Evolutionary conservation across 805 yeast species (phyloP).

Genomic region (Kodamaea lidongshanica): DNA sequence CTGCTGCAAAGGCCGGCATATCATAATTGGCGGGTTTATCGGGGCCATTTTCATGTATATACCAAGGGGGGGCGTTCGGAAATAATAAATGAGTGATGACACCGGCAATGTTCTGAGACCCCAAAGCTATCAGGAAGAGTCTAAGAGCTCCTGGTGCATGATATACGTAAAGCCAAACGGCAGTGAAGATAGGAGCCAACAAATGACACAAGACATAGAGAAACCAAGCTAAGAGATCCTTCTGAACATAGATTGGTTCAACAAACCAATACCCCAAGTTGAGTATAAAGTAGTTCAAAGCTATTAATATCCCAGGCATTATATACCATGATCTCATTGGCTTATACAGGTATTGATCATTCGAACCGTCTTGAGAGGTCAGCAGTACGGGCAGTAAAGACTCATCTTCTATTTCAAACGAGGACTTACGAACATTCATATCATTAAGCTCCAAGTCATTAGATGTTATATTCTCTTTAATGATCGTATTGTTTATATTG

Average conservation of each 20-base stretch:
- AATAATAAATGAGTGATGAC: constrained; percentile 53
- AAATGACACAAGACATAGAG: constrained; percentile 59
- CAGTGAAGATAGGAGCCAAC: constrained; percentile 54
- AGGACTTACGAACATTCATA: constrained; percentile 2
- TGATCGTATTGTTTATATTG: too few species aligned
- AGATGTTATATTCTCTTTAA: too few species aligned
- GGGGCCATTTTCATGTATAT: constrained; percentile 55
- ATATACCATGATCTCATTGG: constrained; percentile 19
- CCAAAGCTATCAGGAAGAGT: constrained; percentile 49
- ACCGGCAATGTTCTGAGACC: constrained; percentile 55
- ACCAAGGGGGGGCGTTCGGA: constrained; percentile 77
- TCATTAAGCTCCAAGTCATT: constrained; percentile 7
- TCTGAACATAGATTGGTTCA: constrained; percentile 35
- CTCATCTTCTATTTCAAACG: too few species aligned
- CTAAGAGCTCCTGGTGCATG: constrained; percentile 60
- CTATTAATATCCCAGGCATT: constrained; percentile 37
- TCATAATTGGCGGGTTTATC: constrained; percentile 52
- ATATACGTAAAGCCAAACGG: constrained; percentile 58
- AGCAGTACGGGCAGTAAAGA: too few species aligned
- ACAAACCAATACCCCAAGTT: constrained; percentile 41
- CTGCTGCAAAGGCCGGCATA: constrained; percentile 67
- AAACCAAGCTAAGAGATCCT: constrained; percentile 56
- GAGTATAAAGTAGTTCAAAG: constrained; percentile 43
- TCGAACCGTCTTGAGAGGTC: too few species aligned
- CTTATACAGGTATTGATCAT: too few species aligned